phyloP scores from a whole-genome alignment of 2,329 filamentous ascomycete genomes.

The Ceratocystis eucalypticola region DNA sequence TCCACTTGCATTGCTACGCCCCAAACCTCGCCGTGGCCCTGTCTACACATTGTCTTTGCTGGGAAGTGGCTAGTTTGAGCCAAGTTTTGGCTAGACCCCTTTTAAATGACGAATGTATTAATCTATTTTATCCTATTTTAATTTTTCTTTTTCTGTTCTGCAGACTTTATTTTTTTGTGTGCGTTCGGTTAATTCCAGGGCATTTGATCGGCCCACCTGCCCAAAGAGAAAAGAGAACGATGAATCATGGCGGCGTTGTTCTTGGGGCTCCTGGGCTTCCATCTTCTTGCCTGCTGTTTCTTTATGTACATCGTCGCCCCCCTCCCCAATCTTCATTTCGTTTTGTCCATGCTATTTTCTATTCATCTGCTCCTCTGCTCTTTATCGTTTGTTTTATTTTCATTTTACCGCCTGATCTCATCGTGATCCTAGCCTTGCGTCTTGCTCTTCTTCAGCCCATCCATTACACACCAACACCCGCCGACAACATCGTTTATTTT shows the following conservation, averaged over 20 bases:
- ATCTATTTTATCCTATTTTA: neutral
- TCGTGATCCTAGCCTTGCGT: neutral
- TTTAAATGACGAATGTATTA: neutral
- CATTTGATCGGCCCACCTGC: constrained; percentile 4
- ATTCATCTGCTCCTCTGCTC: neutral
- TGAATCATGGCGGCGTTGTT: neutral
- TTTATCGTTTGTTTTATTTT: neutral
- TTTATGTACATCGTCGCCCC: too few species aligned
- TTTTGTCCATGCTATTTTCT: too few species aligned
- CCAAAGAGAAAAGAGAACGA: neutral
- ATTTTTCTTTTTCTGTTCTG: neutral
- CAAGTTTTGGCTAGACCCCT: neutral
- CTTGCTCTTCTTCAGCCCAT: too few species aligned
- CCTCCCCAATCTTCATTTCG: too few species aligned
- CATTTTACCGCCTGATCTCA: constrained; percentile 5
- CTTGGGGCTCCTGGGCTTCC: neutral
- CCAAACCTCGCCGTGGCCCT: constrained; percentile 7
- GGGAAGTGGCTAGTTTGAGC: neutral
- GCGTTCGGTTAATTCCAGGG: neutral
- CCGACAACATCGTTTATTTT: too few species aligned
- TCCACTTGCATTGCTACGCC: neutral
- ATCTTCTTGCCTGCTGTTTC: too few species aligned
- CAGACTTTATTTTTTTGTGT: neutral
- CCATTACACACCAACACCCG: too few species aligned
- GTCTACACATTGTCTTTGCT: constrained; percentile 5